Evolutionary conservation across 1,139 yeast species (phyloP).

Genomic region (Taiozyma sp.): DNA sequence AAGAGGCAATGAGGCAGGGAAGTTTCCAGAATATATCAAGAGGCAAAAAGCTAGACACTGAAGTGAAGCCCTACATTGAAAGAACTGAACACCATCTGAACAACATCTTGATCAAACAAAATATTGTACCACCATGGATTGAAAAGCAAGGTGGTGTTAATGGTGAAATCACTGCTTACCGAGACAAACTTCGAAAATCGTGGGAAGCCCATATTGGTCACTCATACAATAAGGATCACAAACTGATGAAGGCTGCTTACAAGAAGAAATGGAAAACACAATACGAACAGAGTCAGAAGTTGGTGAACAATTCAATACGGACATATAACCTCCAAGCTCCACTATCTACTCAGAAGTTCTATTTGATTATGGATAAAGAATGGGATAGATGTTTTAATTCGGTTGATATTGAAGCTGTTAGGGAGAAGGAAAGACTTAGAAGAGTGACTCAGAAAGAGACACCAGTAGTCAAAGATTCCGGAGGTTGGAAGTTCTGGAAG

Average conservation of each 20-base stretch:
- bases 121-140: constrained; percentile 85
- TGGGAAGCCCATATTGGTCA: constrained; percentile 31
- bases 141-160: constrained; percentile 67
- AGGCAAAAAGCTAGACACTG: constrained; percentile 55
- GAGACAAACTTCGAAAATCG: constrained; percentile 37
- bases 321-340: constrained; percentile 84
- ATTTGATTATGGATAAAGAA: constrained; percentile 51
- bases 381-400: constrained; percentile 33
- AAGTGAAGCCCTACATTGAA: constrained; percentile 42
- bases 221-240: constrained; percentile 16
- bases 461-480: neutral
- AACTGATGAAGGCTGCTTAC: constrained; percentile 15
- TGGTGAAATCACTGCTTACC: constrained; percentile 39
- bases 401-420: constrained; percentile 22
- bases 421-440: neutral
- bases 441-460: constrained; percentile 3
- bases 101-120: constrained; percentile 70
- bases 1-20: constrained; percentile 69
- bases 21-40: constrained; percentile 61
- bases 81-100: constrained; percentile 65
- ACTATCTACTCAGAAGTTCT: constrained; percentile 64
- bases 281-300: constrained; percentile 32
- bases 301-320: constrained; percentile 56
- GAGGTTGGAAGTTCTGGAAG: constrained; percentile 7
- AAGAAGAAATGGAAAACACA: constrained; percentile 7